Conservation (phyloP, 2,329 filamentous ascomycete genomes). For the Pestalotiopsis fici region DNA sequence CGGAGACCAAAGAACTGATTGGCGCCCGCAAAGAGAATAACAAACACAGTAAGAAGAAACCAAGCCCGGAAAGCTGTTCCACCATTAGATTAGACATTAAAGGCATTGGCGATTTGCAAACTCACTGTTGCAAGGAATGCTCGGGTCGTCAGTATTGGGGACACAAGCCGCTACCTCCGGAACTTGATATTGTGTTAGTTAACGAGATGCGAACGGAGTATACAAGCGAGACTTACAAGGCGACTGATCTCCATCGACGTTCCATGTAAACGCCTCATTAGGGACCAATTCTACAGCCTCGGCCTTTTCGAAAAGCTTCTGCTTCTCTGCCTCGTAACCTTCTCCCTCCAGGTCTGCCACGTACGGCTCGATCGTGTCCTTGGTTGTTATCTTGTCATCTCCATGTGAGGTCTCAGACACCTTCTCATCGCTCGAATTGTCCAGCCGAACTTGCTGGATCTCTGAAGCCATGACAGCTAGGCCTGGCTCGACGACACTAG, state of each 20-base stretch:
- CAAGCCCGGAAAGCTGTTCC: constrained; percentile 28
- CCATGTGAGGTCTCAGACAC: background rate
- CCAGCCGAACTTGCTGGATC: background rate
- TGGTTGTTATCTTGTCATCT: constrained; percentile 11
- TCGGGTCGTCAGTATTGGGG: constrained; percentile 33
- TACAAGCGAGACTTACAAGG: constrained; percentile 26
- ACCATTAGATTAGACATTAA: background rate
- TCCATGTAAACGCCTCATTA: constrained; percentile 35
- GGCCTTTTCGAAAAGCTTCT: constrained; percentile 16
- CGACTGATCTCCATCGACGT: constrained; percentile 36
- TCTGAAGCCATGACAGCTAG: constrained; percentile 1
- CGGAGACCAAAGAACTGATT: constrained; percentile 37
- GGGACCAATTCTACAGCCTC: constrained; percentile 32
- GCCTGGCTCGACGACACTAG: background rate
- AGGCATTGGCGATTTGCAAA: background rate
- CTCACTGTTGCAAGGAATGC: constrained; percentile 30
- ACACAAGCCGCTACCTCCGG: constrained; percentile 37
- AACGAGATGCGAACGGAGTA: background rate
- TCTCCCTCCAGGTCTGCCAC: constrained; percentile 8
- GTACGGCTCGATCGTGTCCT: constrained; percentile 7
- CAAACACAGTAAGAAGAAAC: constrained; percentile 28
- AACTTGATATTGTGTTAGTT: constrained; percentile 20
- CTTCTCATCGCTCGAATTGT: constrained; percentile 1
- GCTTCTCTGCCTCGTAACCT: constrained; percentile 15
- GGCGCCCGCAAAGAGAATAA: constrained; percentile 32